Conservation (phyloP, 495 filamentous ascomycete genomes). For the Margaritispora aquatica region DNA sequence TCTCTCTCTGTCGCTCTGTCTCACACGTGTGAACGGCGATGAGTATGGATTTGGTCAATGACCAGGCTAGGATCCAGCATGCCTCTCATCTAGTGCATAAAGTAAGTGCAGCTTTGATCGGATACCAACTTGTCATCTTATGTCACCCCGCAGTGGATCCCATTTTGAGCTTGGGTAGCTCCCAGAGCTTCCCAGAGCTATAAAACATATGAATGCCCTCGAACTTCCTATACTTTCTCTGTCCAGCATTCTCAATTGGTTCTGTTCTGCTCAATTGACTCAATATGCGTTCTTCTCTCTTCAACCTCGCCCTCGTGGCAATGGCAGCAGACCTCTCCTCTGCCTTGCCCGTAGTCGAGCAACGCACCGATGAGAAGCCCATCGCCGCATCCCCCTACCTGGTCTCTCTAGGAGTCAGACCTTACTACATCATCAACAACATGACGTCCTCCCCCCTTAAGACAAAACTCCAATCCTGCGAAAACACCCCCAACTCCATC, state of each 20-base stretch:
- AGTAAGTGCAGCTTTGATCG: neutral
- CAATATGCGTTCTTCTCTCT: neutral
- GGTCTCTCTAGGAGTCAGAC: conserved; percentile 39
- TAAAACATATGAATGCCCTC: neutral
- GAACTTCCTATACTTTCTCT: neutral
- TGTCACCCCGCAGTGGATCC: neutral
- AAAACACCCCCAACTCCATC: conserved; percentile 35
- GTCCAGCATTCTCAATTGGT: neutral
- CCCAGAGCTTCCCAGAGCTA: neutral
- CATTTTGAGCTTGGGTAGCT: neutral
- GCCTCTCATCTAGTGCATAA: neutral
- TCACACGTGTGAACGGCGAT: no score
- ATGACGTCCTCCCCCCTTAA: conserved; percentile 54
- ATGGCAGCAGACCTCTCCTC: neutral
- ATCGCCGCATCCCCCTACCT: neutral
- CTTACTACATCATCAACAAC: conserved; percentile 51
- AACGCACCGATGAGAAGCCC: neutral
- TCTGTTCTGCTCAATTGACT: neutral
- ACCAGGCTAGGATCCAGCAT: neutral
- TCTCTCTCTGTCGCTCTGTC: no score
- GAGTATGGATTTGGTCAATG: neutral
- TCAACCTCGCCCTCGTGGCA: neutral
- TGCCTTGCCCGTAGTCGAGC: neutral
- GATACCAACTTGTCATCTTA: neutral
- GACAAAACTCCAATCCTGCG: conserved; percentile 45